Base-by-base conservation (phyloP, 23 red algal genomes). In the Gracilaria vermiculophylla region DNA sequence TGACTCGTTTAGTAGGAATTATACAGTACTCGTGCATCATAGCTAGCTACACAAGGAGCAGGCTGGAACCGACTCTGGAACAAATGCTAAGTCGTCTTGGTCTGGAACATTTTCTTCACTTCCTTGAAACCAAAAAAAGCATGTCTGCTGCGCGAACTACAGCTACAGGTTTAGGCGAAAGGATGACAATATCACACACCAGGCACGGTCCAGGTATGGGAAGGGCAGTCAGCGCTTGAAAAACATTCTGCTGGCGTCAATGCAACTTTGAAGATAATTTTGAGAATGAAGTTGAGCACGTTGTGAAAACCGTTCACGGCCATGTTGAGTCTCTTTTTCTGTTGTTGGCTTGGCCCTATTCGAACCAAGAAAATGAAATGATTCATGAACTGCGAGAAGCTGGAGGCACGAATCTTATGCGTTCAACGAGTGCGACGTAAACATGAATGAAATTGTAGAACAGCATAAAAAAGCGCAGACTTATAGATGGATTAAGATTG, bases 401-500 rank as follows among this genome's bases (percentile, higher is more conserved):
- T 24, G 58, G 28, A 17, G 1, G 58, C 58, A 64, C 29, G 35
- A 64, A 14, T 32, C 17, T 7, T 31, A 36, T 24, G 35, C 21
- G 6, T 64, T 32, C 14, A 34, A 36, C 58, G 28, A 64, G 25
- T 25, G 12, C 58, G 29, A 24, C 58, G 14, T 36, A 64, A 64
- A 5, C 29, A 36, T 36, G 25, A 34, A 16, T 31, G 9, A 24
- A 7, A 2, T 60, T 34, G 58, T 34, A 64, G 28, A 25, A 14
- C 58, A 35, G 29, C 2, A 64, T 25, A 34, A 32, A 31, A 35
- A 14, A 64, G 5, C 2, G 29, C 58, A 34, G 58, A 64, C 58
- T 64, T 36, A 31, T 36, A 64, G 58, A 64, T 64, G 58, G 58
- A 64, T 64, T 64, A 64, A 64, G 58, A 64, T n/a, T 17, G 58